A percentile compares a stretch with the other conserved stretches of the same genome.
phyloP scores from a whole-genome alignment of 345 rosid species.

The Bretschneidera sinensis region DNA sequence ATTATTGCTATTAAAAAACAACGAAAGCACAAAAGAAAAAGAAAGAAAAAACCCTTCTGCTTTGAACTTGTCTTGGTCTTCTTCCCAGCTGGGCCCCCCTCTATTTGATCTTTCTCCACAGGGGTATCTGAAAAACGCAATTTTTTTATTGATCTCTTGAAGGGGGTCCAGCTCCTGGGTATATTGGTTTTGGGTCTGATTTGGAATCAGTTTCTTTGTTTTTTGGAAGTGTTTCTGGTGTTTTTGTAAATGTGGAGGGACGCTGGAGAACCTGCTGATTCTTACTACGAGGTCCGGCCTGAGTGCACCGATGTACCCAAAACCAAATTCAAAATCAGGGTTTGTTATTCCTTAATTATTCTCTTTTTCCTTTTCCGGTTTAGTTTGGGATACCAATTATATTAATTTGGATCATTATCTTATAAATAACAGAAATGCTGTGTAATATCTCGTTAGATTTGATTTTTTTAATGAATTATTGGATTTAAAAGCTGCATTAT shows the following conservation, averaged over 20 bases:
- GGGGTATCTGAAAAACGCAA: neutral
- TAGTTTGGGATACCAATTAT: neutral
- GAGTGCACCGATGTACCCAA: constrained; percentile 93
- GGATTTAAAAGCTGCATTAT: neutral
- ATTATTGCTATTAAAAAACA: neutral
- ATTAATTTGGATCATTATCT: too few relatives aligned
- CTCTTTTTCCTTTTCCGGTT: neutral
- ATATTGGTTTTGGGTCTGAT: too few relatives aligned
- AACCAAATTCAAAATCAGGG: constrained; percentile 91
- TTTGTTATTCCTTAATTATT: constrained; percentile 18
- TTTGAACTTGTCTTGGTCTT: constrained; percentile 6
- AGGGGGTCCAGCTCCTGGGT: constrained; percentile 3
- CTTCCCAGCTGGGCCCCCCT: neutral
- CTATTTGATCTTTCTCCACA: neutral
- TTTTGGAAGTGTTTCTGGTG: neutral
- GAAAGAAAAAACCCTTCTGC: neutral
- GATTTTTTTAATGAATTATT: too few relatives aligned
- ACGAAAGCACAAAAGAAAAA: neutral
- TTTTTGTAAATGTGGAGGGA: constrained; percentile 66
- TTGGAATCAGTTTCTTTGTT: neutral
- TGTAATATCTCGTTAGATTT: too few relatives aligned
- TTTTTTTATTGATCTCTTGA: neutral
- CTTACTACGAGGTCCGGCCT: constrained; percentile 86
- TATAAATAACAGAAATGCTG: neutral
- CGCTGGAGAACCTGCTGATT: constrained; percentile 67